These are phyloP conservation scores for Nepenthes alata DNA, from an alignment of 179 eudicot species.

Conservation along the genomic window DNA sequence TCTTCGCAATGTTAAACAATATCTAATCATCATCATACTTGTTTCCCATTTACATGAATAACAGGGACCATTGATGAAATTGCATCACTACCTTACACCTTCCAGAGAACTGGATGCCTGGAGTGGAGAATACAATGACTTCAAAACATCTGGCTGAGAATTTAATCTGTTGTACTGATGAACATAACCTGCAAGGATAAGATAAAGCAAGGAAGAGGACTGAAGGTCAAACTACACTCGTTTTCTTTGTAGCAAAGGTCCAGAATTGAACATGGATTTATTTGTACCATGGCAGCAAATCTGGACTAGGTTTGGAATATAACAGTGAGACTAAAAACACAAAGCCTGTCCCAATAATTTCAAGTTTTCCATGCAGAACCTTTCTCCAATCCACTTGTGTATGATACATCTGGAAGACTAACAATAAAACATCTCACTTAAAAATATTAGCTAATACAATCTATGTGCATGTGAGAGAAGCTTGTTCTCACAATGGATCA, in stretches of 20 bases:
- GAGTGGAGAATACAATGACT: slow-evolving; percentile 90
- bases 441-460: no score
- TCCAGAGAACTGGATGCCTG: slow-evolving; percentile 82
- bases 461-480: no score
- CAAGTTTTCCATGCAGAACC: no score
- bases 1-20: not conserved
- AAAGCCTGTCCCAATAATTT: no score
- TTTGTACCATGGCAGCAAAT: no score
- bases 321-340: no score
- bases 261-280: no score
- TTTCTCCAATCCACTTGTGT: no score
- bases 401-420: no score
- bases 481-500: no score
- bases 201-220: not conserved
- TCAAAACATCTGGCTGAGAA: slow-evolving; percentile 91
- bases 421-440: no score
- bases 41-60: not conserved
- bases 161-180: slow-evolving; percentile 87
- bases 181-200: slow-evolving; percentile 54
- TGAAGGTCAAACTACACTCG: not conserved
- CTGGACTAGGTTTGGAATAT: no score
- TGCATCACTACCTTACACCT: slow-evolving; percentile 56
- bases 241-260: not conserved
- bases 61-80: not conserved
- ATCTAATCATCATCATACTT: not conserved